Base-by-base conservation (phyloP, 805 yeast genomes). In the Kazachstania taianensis region DNA sequence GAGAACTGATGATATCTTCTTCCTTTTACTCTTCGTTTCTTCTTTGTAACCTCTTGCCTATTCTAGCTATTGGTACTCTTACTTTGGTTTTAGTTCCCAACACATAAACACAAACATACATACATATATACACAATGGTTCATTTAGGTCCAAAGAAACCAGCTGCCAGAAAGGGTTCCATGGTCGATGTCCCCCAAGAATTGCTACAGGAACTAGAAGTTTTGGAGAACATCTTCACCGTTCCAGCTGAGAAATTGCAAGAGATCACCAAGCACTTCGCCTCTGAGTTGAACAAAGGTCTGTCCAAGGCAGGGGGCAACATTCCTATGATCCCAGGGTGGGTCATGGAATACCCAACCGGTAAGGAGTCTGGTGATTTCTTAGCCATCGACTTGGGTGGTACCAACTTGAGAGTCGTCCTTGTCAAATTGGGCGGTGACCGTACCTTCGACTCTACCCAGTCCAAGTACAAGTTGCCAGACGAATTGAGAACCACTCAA, bases 251-350 rank as follows among this genome's bases (percentile, higher is more conserved):
- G 7, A 74, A 68, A 44, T 72, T 89, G 55, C 67, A 69, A 48
- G 61, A 67, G 40, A 76, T 89, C 61, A 75, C 84, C 34, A 70
- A 72, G 32, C 94, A 80, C 55, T 89, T 89, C 61, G 72, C 80
- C 37, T 40, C 58, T 18, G 97, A 89, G 63, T 73, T 89, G 50
- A 75, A 77, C 44, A 81, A 81, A 60, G 96, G 96, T 41, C 70
- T 81, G 47, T 69, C 78, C 41, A 69, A 72, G 54, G 61, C 69
- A 39, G 89, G 92, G 35, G 94, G 92, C 40, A 80, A 79, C 59
- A 84, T 85, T 53, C 97, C 98, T 42, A 89, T 89, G 97, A 86
- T 81, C 56, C 94, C 94, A 32, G 83, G 94, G 43, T 89, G 96
- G 96, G 96, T 89, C 38, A 67, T 86, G 70, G 94, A 81, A 53